A percentile compares a stretch with the other conserved stretches of the same genome.
These are phyloP conservation scores for Udeniomyces megalosporus DNA, from an alignment of 768 basidiomycete species.

Conservation along the genomic window DNA sequence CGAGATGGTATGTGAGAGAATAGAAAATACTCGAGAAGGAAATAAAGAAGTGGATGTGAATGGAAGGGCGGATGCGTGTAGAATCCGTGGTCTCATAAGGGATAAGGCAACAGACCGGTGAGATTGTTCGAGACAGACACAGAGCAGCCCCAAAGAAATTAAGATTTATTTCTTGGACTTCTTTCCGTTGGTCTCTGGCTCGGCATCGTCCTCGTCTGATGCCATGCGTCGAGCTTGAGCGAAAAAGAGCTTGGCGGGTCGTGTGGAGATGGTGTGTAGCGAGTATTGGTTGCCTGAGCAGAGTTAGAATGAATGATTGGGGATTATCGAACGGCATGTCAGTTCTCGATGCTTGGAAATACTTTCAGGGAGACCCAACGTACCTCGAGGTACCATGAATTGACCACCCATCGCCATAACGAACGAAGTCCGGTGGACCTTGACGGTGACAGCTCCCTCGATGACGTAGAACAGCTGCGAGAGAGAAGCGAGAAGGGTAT, in stretches of 20 bases:
- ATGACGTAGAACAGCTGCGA: slow-evolving; percentile 59
- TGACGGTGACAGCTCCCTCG: slow-evolving; percentile 74
- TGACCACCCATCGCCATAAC: slow-evolving; percentile 65
- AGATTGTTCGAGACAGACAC: too few relatives aligned
- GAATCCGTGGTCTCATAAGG: too few relatives aligned
- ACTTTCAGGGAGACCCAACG: slow-evolving; percentile 19
- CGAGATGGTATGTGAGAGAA: too few relatives aligned
- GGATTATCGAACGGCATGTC: too few relatives aligned
- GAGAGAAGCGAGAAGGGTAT: background rate
- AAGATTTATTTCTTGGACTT: too few relatives aligned
- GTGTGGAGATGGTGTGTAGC: slow-evolving; percentile 56
- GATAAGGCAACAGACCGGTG: too few relatives aligned
- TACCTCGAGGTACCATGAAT: slow-evolving; percentile 82
- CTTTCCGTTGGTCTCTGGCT: background rate
- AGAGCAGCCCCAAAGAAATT: too few relatives aligned
- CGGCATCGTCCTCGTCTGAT: slow-evolving; percentile 21
- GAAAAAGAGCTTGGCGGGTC: slow-evolving; percentile 70
- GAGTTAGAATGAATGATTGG: background rate
- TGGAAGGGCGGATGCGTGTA: too few relatives aligned
- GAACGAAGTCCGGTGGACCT: slow-evolving; percentile 61
- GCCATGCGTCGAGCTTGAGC: slow-evolving; percentile 51
- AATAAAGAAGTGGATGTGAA: too few relatives aligned
- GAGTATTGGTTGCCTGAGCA: slow-evolving; percentile 67
- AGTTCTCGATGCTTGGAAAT: too few relatives aligned
- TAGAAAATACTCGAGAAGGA: too few relatives aligned